These are phyloP conservation scores for Clathrus columnatus DNA, from an alignment of 768 basidiomycete genomes.

Conservation along the genomic window DNA sequence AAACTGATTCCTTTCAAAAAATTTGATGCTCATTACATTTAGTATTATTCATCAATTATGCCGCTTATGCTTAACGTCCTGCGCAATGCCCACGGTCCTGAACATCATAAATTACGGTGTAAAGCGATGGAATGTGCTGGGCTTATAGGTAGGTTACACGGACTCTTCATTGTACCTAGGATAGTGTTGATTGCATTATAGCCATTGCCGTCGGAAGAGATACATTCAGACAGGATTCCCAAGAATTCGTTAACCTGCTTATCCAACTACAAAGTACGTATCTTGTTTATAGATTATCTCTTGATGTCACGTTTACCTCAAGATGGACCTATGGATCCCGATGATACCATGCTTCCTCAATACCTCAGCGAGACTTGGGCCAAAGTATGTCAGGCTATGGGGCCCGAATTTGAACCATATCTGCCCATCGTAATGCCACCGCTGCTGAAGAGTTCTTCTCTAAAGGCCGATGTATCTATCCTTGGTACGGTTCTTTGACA, in stretches of 20 bases:
- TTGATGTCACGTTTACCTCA: no score
- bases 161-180: not conserved
- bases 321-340: constrained; percentile 62
- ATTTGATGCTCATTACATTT: not conserved
- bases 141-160: constrained; percentile 52
- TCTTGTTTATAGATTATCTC: no score
- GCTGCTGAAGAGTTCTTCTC: constrained; percentile 61
- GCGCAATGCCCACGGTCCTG: constrained; percentile 55
- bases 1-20: constrained; percentile 1
- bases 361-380: constrained; percentile 86
- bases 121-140: constrained; percentile 93
- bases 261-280: constrained; percentile 80
- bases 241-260: constrained; percentile 59
- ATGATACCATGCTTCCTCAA: constrained; percentile 61
- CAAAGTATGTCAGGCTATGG: constrained; percentile 79
- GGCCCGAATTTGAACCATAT: constrained; percentile 79
- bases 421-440: constrained; percentile 78
- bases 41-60: constrained; percentile 78
- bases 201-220: constrained; percentile 84
- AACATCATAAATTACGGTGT: constrained; percentile 54
- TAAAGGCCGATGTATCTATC: constrained; percentile 72
- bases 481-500: constrained; percentile 49
- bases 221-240: constrained; percentile 67
- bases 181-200: constrained; percentile 25
- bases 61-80: constrained; percentile 71